Percentiles rank a stretch among this genome's conserved stretches.
Evolutionary conservation across 345 rosid species (phyloP).

Genomic region (Brassica cretica): DNA sequence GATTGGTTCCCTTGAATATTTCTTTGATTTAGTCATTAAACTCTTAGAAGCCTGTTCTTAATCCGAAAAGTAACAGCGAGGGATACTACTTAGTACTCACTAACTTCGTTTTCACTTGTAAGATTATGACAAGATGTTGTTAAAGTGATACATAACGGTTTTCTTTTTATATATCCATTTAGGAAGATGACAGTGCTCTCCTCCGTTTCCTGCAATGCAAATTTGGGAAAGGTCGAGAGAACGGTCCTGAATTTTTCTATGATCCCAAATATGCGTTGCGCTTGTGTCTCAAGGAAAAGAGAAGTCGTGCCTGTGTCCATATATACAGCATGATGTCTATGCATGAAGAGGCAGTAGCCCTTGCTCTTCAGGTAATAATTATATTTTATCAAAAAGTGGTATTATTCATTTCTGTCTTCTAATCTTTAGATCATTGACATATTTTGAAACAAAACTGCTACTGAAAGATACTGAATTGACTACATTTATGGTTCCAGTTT

Average conservation of each 20-base stretch:
- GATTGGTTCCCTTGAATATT: constrained; percentile 24
- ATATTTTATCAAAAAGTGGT: background rate
- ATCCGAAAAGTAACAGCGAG: constrained; percentile 4
- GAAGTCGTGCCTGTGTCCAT: constrained; percentile 96
- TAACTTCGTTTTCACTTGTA: constrained; percentile 12
- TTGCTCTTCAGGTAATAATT: constrained; percentile 82
- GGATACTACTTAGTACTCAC: background rate
- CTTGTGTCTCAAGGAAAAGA: constrained; percentile 91
- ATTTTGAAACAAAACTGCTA: background rate
- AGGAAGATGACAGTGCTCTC: constrained; percentile 97
- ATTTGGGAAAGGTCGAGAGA: constrained; percentile 89
- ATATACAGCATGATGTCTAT: constrained; percentile 99
- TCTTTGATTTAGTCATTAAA: constrained; percentile 6
- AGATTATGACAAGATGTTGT: background rate
- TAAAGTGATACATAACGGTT: constrained; percentile 6
- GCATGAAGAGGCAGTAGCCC: constrained; percentile 99
- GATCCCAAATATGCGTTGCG: constrained; percentile 98
- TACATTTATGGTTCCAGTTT: constrained; percentile 1
- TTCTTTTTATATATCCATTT: constrained; percentile 24
- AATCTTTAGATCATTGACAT: background rate
- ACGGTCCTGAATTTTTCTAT: constrained; percentile 90
- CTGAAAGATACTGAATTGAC: constrained; percentile 2
- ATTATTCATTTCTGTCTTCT: constrained; percentile 4
- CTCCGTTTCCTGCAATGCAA: constrained; percentile 94
- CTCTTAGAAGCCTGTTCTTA: background rate